A percentile compares a stretch with the other conserved stretches of the same genome.
Conservation (phyloP, 2,329 filamentous ascomycete genomes). For the Calonectria leucothoes region DNA sequence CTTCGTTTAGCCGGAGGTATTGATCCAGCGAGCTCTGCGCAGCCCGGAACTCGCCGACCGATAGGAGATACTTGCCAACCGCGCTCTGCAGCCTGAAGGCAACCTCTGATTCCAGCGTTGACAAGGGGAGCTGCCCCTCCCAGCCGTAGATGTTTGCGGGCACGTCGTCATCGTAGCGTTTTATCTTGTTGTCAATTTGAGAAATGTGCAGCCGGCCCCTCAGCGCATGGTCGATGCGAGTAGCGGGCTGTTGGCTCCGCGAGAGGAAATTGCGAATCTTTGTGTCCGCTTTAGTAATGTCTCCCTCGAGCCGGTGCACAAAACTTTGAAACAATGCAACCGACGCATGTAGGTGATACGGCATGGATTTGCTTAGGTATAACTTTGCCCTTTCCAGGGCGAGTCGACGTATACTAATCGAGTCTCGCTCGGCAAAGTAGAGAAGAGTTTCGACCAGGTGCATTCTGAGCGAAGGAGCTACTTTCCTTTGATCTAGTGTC, state of each 20-base stretch:
- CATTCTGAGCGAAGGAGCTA: slow-evolving; percentile 28
- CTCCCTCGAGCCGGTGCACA: slow-evolving; percentile 41
- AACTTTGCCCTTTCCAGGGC: slow-evolving; percentile 41
- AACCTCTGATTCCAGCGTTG: slow-evolving; percentile 47
- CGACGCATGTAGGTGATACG: slow-evolving; percentile 47
- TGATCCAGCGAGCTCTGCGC: slow-evolving; percentile 46
- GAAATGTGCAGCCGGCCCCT: slow-evolving; percentile 48
- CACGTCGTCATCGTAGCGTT: slow-evolving; percentile 45
- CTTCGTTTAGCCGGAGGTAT: slow-evolving; percentile 38
- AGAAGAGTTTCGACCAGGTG: slow-evolving; percentile 44
- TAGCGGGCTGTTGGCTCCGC: slow-evolving; percentile 23
- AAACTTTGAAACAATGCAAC: slow-evolving; percentile 47
- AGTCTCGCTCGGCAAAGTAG: slow-evolving; percentile 47
- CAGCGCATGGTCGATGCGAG: slow-evolving; percentile 43
- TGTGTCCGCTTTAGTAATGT: slow-evolving; percentile 40
- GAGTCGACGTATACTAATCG: slow-evolving; percentile 34
- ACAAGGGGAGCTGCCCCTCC: slow-evolving; percentile 43
- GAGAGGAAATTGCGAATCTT: slow-evolving; percentile 40
- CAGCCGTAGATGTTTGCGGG: slow-evolving; percentile 45
- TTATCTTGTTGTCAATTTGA: slow-evolving; percentile 48
- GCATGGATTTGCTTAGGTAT: slow-evolving; percentile 43
- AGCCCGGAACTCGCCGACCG: slow-evolving; percentile 45
- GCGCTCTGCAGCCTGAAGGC: slow-evolving; percentile 47
- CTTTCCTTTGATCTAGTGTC: slow-evolving; percentile 21
- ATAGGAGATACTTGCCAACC: slow-evolving; percentile 47